A percentile compares a stretch with the other conserved stretches of the same genome.
Conservation (phyloP, 2,329 filamentous ascomycete species). For the Clonostachys solani region DNA sequence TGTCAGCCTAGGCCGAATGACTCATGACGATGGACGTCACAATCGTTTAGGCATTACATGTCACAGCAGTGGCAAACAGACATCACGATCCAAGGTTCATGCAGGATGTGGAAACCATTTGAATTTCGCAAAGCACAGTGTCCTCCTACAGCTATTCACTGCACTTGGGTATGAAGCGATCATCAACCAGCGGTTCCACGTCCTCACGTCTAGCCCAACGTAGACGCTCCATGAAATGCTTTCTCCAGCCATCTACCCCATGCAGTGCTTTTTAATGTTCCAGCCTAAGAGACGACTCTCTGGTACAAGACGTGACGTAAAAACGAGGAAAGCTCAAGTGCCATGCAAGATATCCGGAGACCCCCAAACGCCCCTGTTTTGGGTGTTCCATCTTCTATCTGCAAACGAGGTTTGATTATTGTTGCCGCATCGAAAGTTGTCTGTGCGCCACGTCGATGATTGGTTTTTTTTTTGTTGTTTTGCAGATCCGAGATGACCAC, state of each 20-base stretch:
- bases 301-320: conserved; percentile 40
- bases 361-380: conserved; percentile 66
- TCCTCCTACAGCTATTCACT: conserved; percentile 39
- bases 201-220: conserved; percentile 46
- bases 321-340: conserved; percentile 30
- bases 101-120: conserved; percentile 43
- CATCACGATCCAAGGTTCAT: conserved; percentile 4
- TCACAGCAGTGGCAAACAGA: too few species aligned
- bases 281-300: conserved; percentile 36
- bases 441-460: conserved; percentile 7
- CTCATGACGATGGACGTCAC: too few species aligned
- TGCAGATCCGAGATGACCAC: conserved; percentile 57
- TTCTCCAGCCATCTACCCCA: conserved; percentile 55
- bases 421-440: neutral
- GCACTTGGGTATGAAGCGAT: conserved; percentile 57
- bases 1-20: too few species aligned
- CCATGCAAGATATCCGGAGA: conserved; percentile 80
- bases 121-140: conserved; percentile 58
- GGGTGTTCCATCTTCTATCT: conserved; percentile 70
- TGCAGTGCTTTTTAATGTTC: conserved; percentile 40
- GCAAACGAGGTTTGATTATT: conserved; percentile 40
- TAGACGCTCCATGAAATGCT: conserved; percentile 51
- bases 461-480: conserved; percentile 28
- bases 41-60: too few species aligned
- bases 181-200: conserved; percentile 59